Base-by-base conservation (phyloP, 768 basidiomycete species). In the Xerocomellus amylosporus region DNA sequence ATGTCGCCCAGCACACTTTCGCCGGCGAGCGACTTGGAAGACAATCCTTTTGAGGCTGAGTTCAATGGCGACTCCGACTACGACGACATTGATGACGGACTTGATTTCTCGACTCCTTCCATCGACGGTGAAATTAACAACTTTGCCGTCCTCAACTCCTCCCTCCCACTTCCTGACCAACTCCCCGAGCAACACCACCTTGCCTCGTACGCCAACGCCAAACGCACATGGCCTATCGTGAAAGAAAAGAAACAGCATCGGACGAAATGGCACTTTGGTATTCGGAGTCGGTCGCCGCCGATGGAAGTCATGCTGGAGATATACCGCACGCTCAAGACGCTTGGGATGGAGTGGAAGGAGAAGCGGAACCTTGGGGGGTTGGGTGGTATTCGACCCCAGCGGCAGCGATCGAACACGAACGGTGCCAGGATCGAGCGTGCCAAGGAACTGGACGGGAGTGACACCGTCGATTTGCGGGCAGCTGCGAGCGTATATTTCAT, bases 261-360 rank as follows among this genome's bases (percentile, higher is more conserved):
- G 56, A 89, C 89, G 15, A 88, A 93, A 59, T 98, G 97, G 97
- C 97, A 99, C 69, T 99, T 98, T 65, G 97, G 97, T 8, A 98
- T 99, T 38, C 82, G 97, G 31, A 94, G 91, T 62, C 80, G 95
- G 55, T 89, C 86, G 54, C 92, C 94, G 31, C 97, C 95, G 20
- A 96, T 98, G 91, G 97, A 99, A 71, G 96, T 99, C 22, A 98
- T 99, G 95, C 75, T 97, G 24, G 96, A 98, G 79, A 97, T 99
- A 48, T 98, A 99, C 73, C 78, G 90, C 57, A 97, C 95, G 40
- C 74, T 99, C 46, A 88, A 88, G 73, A 77, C 85, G 55, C 77
- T 98, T 19, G 91, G 88, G 15, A 96, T 98, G 92, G 93, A 99
- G 72, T 99, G 97, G 97, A 91, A 91, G 70, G 85, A 89, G 75